Base-by-base conservation (phyloP, 202 grass and related monocot species). In the Zoysia matrella region DNA sequence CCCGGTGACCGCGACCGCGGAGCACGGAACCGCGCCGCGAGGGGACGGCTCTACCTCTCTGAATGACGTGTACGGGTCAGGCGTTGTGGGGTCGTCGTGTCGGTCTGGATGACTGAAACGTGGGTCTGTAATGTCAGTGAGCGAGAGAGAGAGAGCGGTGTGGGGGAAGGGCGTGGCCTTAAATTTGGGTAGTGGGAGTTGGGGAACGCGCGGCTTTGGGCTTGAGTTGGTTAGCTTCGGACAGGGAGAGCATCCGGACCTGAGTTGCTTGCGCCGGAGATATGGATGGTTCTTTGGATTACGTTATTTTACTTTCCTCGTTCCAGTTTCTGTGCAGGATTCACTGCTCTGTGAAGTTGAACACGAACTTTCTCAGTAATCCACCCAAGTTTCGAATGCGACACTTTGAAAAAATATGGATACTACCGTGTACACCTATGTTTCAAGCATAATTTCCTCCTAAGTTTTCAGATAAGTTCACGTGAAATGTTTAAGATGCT, bases 1-100 rank as follows among this genome's bases (percentile, higher is more conserved):
- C 61, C 52, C 77, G 79, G 79, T 83, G 81, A 79, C 75, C 81
- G 63, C 75, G 63, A 48, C 69, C 63, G 81, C 81, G 86, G 86
- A 88, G 86, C 81, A 88, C 86, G 63, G 70, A 18, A 88, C 75
- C 86, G 80, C 64, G 5, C 3, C 62, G 51, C 52, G 3, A 5
- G 11, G 55, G 36, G 7, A 10, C 0, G 2, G 0, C 2, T 0
- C 47, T 69, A 65, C 70, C 54, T 60, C 47, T 0, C 12, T 42
- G 14, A 0, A 53, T 84, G 86, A 71, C 81, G 11, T 0, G 0
- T 0, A 0, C 0, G 22, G 30, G 41, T 76, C 18, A 12, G 0
- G 3, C 0, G 0, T 5, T 0, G 0, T 0, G 4, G 13, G 22
- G n/a, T 6, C 3, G 2, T 1, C 3, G 0, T 43, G 57, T 77